These are phyloP conservation scores for Suhomyces anneliseae DNA, from an alignment of 1,139 yeast species.

Conservation along the genomic window DNA sequence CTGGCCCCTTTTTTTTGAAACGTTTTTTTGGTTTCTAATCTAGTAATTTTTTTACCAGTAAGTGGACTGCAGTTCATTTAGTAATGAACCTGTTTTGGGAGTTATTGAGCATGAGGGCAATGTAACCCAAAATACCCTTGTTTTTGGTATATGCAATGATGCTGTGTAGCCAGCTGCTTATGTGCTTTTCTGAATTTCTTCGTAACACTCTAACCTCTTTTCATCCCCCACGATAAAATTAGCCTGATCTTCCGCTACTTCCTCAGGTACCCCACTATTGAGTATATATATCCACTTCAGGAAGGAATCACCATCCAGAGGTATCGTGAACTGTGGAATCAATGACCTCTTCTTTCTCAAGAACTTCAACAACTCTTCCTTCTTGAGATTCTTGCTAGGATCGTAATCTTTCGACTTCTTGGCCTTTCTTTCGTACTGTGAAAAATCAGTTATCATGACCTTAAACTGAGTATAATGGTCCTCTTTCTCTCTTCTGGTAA, in stretches of 20 bases:
- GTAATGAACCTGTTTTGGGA: too few relatives aligned
- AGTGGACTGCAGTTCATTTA: too few relatives aligned
- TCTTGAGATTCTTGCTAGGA: constrained; percentile 29
- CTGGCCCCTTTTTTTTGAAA: too few relatives aligned
- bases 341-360: not conserved
- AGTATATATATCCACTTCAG: constrained; percentile 33
- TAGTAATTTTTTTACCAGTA: too few relatives aligned
- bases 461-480: constrained; percentile 24
- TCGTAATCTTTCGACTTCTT: constrained; percentile 20
- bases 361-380: constrained; percentile 15
- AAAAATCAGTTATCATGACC: constrained; percentile 26
- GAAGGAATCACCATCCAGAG: constrained; percentile 13
- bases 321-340: not conserved
- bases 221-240: constrained; percentile 47
- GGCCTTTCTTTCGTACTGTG: constrained; percentile 24
- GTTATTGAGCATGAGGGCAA: too few relatives aligned
- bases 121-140: too few relatives aligned
- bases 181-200: not conserved
- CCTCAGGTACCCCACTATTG: constrained; percentile 23
- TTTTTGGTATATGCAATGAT: too few relatives aligned
- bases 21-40: too few relatives aligned
- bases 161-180: not conserved
- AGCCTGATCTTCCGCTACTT: constrained; percentile 28
- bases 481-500: constrained; percentile 22
- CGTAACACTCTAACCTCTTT: constrained; percentile 25